Percentiles rank a stretch among this genome's conserved stretches.
Evolutionary conservation across 208 protist species (phyloP).

Genomic region (Acanthamoeba royreba): DNA sequence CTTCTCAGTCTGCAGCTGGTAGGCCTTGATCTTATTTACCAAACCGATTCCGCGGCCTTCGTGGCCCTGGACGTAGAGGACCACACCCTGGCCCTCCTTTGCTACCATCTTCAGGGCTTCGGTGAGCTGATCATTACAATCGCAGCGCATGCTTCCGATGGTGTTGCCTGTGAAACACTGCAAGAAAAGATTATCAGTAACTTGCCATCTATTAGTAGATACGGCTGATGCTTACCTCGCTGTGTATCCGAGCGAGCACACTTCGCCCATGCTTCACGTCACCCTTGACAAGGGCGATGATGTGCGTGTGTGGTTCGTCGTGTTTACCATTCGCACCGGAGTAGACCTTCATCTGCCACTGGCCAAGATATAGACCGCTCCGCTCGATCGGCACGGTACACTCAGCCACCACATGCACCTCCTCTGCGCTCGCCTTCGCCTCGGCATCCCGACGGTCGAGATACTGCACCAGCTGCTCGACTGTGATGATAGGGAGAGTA

Average conservation of each 20-base stretch:
- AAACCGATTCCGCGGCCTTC: constrained; percentile 73
- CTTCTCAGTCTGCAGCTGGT: constrained; percentile 51
- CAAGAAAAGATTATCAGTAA: background rate
- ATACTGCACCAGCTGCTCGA: constrained; percentile 53
- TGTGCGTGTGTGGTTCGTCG: constrained; percentile 43
- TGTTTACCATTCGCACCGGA: background rate
- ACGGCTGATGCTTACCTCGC: constrained; percentile 21
- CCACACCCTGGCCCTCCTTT: constrained; percentile 42
- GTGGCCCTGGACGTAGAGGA: constrained; percentile 70
- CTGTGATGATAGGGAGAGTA: constrained; percentile 50
- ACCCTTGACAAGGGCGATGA: constrained; percentile 39
- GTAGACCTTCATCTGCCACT: constrained; percentile 49
- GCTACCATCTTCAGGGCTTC: constrained; percentile 30
- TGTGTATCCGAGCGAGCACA: background rate
- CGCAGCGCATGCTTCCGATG: constrained; percentile 66
- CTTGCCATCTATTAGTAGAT: constrained; percentile 61
- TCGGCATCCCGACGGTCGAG: background rate
- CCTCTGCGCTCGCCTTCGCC: background rate
- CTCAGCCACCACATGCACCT: background rate
- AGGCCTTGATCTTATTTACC: constrained; percentile 72
- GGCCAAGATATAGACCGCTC: constrained; percentile 37
- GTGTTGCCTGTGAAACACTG: constrained; percentile 75
- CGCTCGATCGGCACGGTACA: constrained; percentile 50
- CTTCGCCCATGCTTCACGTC: background rate
- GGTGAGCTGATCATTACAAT: constrained; percentile 69